A percentile compares a stretch with the other conserved stretches of the same genome.
Conservation (phyloP, 495 filamentous ascomycete species). For the Penicillium bovifimosum region DNA sequence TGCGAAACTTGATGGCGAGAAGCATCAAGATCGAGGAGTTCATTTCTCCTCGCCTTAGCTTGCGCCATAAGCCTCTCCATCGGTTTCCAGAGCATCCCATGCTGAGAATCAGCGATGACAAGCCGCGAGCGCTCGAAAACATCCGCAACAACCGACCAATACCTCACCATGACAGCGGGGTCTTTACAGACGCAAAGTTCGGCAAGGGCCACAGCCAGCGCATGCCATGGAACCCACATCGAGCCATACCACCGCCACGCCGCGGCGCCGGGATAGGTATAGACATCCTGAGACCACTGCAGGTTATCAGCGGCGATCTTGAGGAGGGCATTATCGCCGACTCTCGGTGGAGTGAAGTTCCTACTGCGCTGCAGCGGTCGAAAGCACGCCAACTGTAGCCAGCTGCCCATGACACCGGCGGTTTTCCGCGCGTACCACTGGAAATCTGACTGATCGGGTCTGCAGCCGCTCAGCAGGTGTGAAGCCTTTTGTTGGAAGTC, state of each 20-base stretch:
- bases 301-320: conserved; percentile 30
- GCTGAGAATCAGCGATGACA: conserved; percentile 46
- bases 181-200: conserved; percentile 67
- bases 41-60: conserved; percentile 22
- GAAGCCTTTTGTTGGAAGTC: conserved; percentile 25
- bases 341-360: conserved; percentile 23
- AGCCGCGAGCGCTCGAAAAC: conserved; percentile 50
- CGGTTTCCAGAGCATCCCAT: conserved; percentile 63
- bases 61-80: conserved; percentile 59
- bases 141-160: conserved; percentile 64
- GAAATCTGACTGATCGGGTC: conserved; percentile 21
- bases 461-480: conserved; percentile 18
- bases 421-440: conserved; percentile 26
- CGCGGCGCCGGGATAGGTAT: conserved; percentile 19
- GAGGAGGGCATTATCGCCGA: conserved; percentile 25
- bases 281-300: conserved; percentile 15
- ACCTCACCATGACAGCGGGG: conserved; percentile 57
- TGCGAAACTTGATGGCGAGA: not conserved
- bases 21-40: conserved; percentile 9
- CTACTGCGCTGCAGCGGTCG: conserved; percentile 26
- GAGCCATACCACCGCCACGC: conserved; percentile 37
- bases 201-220: conserved; percentile 49
- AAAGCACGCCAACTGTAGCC: conserved; percentile 29
- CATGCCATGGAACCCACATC: conserved; percentile 45
- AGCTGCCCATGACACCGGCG: conserved; percentile 21